Evolutionary conservation across 2,329 filamentous ascomycete genomes (phyloP), one percentile per base, ranked within the genome.

Genomic region (Uncinocarpus reesii): DNA sequence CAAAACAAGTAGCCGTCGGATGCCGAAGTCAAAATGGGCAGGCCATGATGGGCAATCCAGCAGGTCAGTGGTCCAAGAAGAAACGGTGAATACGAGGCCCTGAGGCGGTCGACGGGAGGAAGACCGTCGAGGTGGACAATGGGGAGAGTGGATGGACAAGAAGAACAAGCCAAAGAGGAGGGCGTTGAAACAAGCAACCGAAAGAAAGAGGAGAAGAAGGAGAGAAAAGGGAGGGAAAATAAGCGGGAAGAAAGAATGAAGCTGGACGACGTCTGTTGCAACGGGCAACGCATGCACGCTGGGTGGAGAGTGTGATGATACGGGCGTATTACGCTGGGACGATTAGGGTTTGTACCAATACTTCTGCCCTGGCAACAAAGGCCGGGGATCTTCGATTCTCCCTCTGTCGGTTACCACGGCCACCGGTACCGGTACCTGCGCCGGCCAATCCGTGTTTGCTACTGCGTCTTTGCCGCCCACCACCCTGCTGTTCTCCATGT

Each of bases 81-180:
- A 49, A 48, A 41, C 41, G 42, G 28, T n/a, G 49, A 37, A 44
- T 24, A 32, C 29, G 46, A 36, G 46, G 36, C 16, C 31, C 35
- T 41, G 44, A 34, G 50, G 43, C n/a, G 32, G 46, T 48, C 49
- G 55, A 53, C 48, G 48, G 53, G 56, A 53, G 56, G 54, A 51
- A 53, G 53, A 55, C 53, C 43, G 52, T 56, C 56, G 56, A 53
- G 49, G 53, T 52, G 28, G 42, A 31, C 34, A 29, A 46, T 31
- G 34, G 21, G 47, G 47, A 51, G 31, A 31, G 26, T 11, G 28
- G 41, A 45, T 44, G 36, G 28, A 38, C 48, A 37, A 48, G 49
- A 53, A 42, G 31, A 45, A 50, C 44, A 49, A 52, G 51, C 41
- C 41, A 47, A 50, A 35, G 48, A 55, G 56, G 56, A 58, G 15